Conservation (phyloP, 2,329 filamentous ascomycete genomes). For the Talaromyces sp. region DNA sequence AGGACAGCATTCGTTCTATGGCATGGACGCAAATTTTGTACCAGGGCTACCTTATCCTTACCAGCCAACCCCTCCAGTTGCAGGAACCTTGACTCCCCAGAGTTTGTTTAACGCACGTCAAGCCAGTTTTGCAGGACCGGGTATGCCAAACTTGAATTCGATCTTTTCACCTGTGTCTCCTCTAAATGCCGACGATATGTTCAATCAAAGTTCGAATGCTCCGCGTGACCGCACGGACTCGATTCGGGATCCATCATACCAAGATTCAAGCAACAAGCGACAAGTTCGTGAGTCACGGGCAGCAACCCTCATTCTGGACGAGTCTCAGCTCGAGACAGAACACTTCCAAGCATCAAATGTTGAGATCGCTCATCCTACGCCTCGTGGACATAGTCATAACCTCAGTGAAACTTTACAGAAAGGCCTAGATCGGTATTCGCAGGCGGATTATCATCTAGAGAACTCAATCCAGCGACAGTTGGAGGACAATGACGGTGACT, state of each 20-base stretch:
- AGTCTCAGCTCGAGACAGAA: slow-evolving; percentile 28
- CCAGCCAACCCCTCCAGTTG: slow-evolving; percentile 57
- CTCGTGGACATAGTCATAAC: slow-evolving; percentile 65
- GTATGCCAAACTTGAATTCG: slow-evolving; percentile 40
- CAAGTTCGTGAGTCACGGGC: slow-evolving; percentile 28
- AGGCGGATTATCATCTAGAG: slow-evolving; percentile 80
- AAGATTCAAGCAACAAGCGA: slow-evolving; percentile 29
- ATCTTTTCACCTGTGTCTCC: slow-evolving; percentile 65
- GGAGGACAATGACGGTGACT: slow-evolving; percentile 58
- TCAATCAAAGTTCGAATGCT: slow-evolving; percentile 31
- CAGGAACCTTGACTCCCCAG: slow-evolving; percentile 40
- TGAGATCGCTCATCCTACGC: slow-evolving; percentile 60
- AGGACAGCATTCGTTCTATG: slow-evolving; percentile 57
- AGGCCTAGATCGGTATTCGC: slow-evolving; percentile 63
- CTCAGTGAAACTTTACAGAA: slow-evolving; percentile 74
- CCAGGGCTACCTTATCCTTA: slow-evolving; percentile 68
- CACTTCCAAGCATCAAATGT: slow-evolving; percentile 43
- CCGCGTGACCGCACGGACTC: slow-evolving; percentile 23
- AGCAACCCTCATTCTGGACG: slow-evolving; percentile 28
- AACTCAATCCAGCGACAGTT: slow-evolving; percentile 74
- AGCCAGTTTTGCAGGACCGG: slow-evolving; percentile 57
- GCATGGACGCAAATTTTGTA: slow-evolving; percentile 55
- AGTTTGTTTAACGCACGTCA: slow-evolving; percentile 43
- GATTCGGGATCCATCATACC: slow-evolving; percentile 26
- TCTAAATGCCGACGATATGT: slow-evolving; percentile 53